Percentiles rank a stretch among this genome's conserved stretches.
phyloP scores from a whole-genome alignment of 1,284 basidiomycete genomes.

The Gomphus bonarii region DNA sequence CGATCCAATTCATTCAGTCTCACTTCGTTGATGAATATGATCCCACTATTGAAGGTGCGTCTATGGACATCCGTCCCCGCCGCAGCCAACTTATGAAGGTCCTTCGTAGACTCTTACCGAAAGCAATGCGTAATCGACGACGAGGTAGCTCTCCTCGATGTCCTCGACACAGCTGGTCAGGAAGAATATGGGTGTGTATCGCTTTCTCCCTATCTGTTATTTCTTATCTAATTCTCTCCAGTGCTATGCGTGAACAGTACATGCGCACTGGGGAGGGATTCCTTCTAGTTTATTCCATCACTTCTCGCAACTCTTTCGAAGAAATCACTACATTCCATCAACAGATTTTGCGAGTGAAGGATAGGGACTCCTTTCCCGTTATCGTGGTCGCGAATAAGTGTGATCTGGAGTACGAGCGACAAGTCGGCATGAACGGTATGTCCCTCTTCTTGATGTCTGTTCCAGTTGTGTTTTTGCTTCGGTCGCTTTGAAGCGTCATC shows the following conservation, averaged over 20 bases:
- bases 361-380: constrained; percentile 96
- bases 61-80: constrained; percentile 4
- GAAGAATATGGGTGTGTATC: constrained; percentile 91
- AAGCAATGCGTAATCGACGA: constrained; percentile 98
- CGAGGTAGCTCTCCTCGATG: constrained; percentile 93
- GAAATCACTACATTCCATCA: constrained; percentile 97
- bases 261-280: constrained; percentile 98
- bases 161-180: constrained; percentile 97
- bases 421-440: constrained; percentile 92
- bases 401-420: constrained; percentile 95
- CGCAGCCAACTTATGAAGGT: background rate
- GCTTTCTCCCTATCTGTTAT: constrained; percentile 10
- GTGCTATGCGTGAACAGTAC: constrained; percentile 96
- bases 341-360: constrained; percentile 94
- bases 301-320: constrained; percentile 95
- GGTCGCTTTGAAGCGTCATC: background rate
- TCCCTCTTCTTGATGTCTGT: constrained; percentile 5
- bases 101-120: constrained; percentile 77
- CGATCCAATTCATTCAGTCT: constrained; percentile 96
- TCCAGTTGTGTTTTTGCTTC: background rate
- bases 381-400: constrained; percentile 99
- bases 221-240: constrained; percentile 22
- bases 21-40: constrained; percentile 99
- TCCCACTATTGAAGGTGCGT: constrained; percentile 87
- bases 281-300: constrained; percentile 98